Percentiles rank a stretch among this genome's conserved stretches.
Conservation (phyloP, 1,284 basidiomycete genomes). For the Heterobasidion irregulare region DNA sequence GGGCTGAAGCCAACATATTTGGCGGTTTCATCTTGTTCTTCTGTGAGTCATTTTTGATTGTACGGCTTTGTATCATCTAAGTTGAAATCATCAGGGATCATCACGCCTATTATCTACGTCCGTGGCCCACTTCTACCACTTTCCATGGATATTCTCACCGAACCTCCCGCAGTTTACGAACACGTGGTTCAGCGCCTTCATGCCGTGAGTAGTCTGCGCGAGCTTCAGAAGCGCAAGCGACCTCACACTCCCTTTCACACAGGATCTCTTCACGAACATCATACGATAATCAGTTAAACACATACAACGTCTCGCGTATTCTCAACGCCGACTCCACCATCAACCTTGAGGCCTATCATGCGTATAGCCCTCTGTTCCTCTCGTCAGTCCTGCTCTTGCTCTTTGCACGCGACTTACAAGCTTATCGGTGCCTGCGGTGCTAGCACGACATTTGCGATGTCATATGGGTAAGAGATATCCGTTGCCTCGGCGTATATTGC, state of each 20-base stretch:
- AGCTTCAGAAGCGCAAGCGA: background rate
- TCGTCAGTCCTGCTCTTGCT: slow-evolving; percentile 27
- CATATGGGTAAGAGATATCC: slow-evolving; percentile 21
- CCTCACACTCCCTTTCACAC: background rate
- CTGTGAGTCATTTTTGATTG: slow-evolving; percentile 25
- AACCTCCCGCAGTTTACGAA: slow-evolving; percentile 39
- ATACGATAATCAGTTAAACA: slow-evolving; percentile 54
- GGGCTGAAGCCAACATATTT: slow-evolving; percentile 77
- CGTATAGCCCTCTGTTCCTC: slow-evolving; percentile 81
- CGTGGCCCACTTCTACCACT: slow-evolving; percentile 17
- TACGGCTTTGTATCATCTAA: slow-evolving; percentile 17
- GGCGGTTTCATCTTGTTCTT: slow-evolving; percentile 74
- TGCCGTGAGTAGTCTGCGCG: slow-evolving; percentile 17
- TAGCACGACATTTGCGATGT: slow-evolving; percentile 42
- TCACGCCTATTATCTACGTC: slow-evolving; percentile 59
- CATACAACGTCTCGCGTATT: slow-evolving; percentile 66
- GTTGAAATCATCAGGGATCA: slow-evolving; percentile 35
- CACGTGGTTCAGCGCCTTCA: slow-evolving; percentile 51
- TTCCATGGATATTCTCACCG: background rate
- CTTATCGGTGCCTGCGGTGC: slow-evolving; percentile 19
- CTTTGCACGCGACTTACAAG: background rate
- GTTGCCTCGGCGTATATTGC: background rate
- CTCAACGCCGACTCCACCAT: slow-evolving; percentile 50
- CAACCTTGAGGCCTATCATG: slow-evolving; percentile 57
- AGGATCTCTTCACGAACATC: slow-evolving; percentile 44